Percentiles rank a stretch among this genome's conserved stretches.
Conservation (phyloP, 148 eudicot species). For the Cornus controversa region DNA sequence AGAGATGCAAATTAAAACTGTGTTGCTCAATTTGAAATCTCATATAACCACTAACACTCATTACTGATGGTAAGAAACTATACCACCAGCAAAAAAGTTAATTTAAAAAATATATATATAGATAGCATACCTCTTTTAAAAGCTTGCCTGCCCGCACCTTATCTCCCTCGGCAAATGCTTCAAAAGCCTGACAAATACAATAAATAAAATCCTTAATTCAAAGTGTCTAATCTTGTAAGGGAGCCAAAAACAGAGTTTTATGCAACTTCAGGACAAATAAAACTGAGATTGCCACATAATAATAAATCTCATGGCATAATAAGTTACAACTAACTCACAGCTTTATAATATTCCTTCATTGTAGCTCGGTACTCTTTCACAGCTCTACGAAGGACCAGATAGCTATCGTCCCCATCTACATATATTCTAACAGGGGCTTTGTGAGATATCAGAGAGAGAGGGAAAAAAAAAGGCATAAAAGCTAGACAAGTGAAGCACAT, state of each 20-base stretch:
- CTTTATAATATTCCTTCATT: slow-evolving; percentile 42
- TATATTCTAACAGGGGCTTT: neutral
- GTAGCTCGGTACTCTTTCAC: slow-evolving; percentile 44
- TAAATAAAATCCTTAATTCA: slow-evolving; percentile 1
- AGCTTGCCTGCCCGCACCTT: slow-evolving; percentile 22
- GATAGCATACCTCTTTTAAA: slow-evolving; percentile 32
- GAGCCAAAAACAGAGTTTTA: neutral
- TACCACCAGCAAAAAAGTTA: neutral
- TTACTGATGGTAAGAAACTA: neutral
- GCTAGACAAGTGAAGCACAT: neutral
- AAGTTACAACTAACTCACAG: slow-evolving; percentile 31
- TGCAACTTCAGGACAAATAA: neutral
- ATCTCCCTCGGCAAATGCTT: slow-evolving; percentile 44
- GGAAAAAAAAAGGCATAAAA: neutral
- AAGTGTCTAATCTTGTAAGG: neutral
- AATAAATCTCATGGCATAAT: neutral
- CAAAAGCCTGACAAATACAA: slow-evolving; percentile 32
- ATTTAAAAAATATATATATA: neutral
- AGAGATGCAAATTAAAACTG: neutral
- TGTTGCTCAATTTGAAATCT: neutral
- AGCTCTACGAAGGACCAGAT: slow-evolving; percentile 38
- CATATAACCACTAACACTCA: neutral
- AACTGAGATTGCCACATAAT: slow-evolving; percentile 10
- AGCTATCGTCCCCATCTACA: slow-evolving; percentile 25
- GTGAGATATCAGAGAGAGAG: neutral